Percentiles rank a stretch among this genome's conserved stretches.
Evolutionary conservation across 2,329 filamentous ascomycete species (phyloP).

Genomic region (Beauveria varroae): DNA sequence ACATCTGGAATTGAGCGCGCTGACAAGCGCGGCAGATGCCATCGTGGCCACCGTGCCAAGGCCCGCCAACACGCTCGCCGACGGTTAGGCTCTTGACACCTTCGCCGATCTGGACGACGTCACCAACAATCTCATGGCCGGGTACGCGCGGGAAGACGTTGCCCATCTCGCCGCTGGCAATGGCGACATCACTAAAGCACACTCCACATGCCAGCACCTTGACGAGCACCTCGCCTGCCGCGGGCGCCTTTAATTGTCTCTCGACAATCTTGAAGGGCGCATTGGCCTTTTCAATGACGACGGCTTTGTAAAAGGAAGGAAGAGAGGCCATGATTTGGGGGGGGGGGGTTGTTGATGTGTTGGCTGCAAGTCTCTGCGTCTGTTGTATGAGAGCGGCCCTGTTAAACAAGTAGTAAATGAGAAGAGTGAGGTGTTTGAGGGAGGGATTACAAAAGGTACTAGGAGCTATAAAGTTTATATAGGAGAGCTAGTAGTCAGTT

Average conservation of each 20-base stretch:
- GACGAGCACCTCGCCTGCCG: conserved; percentile 54
- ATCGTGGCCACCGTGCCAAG: conserved; percentile 62
- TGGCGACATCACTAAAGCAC: conserved; percentile 54
- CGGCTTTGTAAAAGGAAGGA: conserved; percentile 61
- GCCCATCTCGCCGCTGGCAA: conserved; percentile 43
- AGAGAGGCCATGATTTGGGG: conserved; percentile 28
- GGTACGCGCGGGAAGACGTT: conserved; percentile 53
- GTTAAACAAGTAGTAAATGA: neutral
- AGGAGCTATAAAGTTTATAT: neutral
- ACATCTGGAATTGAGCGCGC: conserved; percentile 56
- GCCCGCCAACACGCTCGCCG: conserved; percentile 59
- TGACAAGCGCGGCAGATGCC: conserved; percentile 51
- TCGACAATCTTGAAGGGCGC: conserved; percentile 51
- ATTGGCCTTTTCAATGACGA: conserved; percentile 47
- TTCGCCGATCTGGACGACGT: conserved; percentile 53
- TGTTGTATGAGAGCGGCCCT: too few relatives aligned
- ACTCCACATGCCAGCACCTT: conserved; percentile 67
- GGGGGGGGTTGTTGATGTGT: neutral
- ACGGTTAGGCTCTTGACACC: conserved; percentile 50
- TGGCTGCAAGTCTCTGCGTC: too few relatives aligned
- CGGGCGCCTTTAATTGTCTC: conserved; percentile 48
- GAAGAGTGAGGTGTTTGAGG: too few relatives aligned
- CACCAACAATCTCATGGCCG: conserved; percentile 66
- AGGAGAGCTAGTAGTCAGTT: neutral
- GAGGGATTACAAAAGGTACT: neutral